Percentiles rank a stretch among this genome's conserved stretches.
These are phyloP conservation scores for Plasmodium gaboni DNA, from an alignment of 169 alveolate species.

Conservation along the genomic window DNA sequence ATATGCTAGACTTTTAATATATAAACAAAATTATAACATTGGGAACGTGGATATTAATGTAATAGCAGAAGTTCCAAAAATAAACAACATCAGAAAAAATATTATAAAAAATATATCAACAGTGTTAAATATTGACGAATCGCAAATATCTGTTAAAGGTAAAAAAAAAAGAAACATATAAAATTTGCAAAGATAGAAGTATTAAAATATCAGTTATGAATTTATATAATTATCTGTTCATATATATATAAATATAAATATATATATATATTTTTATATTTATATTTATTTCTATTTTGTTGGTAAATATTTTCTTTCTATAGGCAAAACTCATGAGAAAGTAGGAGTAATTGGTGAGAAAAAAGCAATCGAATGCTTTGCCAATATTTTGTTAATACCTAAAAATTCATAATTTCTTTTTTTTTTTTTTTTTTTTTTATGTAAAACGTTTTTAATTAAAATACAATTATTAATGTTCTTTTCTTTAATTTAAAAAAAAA, in stretches of 20 bases:
- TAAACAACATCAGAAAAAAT: conserved; percentile 12
- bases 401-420: not conserved
- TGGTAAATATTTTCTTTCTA: not conserved
- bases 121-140: conserved; percentile 31
- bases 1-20: conserved; percentile 73
- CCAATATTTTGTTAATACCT: conserved; percentile 75
- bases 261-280: not conserved
- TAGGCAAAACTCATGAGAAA: conserved; percentile 76
- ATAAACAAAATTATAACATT: conserved; percentile 43
- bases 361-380: conserved; percentile 82
- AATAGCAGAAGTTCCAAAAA: conserved; percentile 68
- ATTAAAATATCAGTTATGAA: not conserved
- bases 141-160: conserved; percentile 76
- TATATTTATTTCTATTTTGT: not conserved
- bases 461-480: not conserved
- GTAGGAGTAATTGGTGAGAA: conserved; percentile 79
- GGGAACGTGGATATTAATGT: conserved; percentile 78
- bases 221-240: not conserved
- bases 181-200: not conserved
- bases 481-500: not conserved
- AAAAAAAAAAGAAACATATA: conserved; percentile 9
- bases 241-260: not conserved
- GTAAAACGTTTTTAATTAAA: not conserved
- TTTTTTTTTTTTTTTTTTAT: not conserved
- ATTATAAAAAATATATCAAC: conserved; percentile 66